Base-by-base conservation (phyloP, 495 filamentous ascomycete genomes). In the Poronia punctata region DNA sequence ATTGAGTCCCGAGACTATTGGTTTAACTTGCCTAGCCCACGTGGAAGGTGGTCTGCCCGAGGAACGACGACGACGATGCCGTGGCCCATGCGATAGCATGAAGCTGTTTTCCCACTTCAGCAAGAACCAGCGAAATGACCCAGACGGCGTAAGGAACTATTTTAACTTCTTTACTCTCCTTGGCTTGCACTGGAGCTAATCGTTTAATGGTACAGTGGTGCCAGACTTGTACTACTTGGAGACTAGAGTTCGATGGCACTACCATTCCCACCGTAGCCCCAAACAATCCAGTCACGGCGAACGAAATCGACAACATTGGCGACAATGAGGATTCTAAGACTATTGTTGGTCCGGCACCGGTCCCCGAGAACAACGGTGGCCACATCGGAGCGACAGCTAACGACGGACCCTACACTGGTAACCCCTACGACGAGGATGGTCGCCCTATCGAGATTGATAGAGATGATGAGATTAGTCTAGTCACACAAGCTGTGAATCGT, bases 61-160 rank as follows among this genome's bases (percentile, higher is more conserved):
- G 1, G 7, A 25, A 3, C 37, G 26, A 2, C 62, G 69, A 20
- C 14, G 59, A 1, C 32, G 52, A 10, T 73, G 70, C 52, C 7
- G 57, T 7, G 68, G 69, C 3, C 62, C 64, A 17, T 87, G 83
- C 45, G 52, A 54, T 11, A 32, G 60, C 21, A 50, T 49, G 18
- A 77, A 77, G 48, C 46, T 50, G 0, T 35, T 75, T 1, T 62
- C 74, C 0, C 55, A 62, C 0, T 87, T 84, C 53, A 72, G 73
- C 29, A 81, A 78, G 46, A 59, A 44, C 17, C 75, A 82, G 44
- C 67, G 79, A 0, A 64, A 67, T 14, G 59, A 57, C 1, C 66
- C 72, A 8, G 48, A 53, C 8, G 64, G 71, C 2, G 79, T 79
- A 64, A 58, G 72, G 56, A 18, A 33, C 15, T 22, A 25, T 27